Base-by-base conservation (phyloP, 2,329 filamentous ascomycete genomes). In the Didymella glomerata region DNA sequence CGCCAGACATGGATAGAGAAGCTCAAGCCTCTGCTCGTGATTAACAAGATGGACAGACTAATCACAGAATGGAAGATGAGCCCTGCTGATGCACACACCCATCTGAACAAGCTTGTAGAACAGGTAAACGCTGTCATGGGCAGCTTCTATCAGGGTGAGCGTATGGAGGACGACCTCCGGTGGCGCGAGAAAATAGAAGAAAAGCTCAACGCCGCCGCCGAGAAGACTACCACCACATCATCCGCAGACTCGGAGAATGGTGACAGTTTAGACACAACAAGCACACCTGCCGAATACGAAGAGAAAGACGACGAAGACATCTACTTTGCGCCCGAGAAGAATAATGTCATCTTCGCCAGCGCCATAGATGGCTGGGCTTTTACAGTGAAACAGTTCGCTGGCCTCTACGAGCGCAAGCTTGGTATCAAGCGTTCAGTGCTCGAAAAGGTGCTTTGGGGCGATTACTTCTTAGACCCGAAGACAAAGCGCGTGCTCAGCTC, bases 311-410 rank as follows among this genome's bases (percentile, higher is more conserved):
- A 99, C 71, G 93, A 98, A 76, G 93, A 97, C 76, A 88, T 99
- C 25, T 99, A 99, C 77, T 99, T 99, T 78, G 92, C 95, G 0
- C 95, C 95, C 0, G 95, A 99, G 74, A 96, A 94, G 78, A 97
- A 97, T 77, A 99, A 99, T 73, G 95, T 99, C 76, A 98, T 99
- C 64, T 99, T 99, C 77, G 93, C 92, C 81, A 98, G 94, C 75
- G 95, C 95, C 60, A 90, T 97, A 56, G 95, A 99, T 74, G 95
- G 95, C n/a, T 99, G 95, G 95, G 95, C 95, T 2, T 99, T 99
- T 71, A 99, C 95, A 0, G 89, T 97, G 48, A 87, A 93, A 49
- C 95, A 99, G 71, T 99, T 99, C 75, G 93, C 95, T 18, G 87
- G 87, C 36, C 81, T 98, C 27, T 99, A 98, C 73, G 94, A 98